phyloP scores from a whole-genome alignment of 352 stramenopile species.

The Globisporangium canariense region DNA sequence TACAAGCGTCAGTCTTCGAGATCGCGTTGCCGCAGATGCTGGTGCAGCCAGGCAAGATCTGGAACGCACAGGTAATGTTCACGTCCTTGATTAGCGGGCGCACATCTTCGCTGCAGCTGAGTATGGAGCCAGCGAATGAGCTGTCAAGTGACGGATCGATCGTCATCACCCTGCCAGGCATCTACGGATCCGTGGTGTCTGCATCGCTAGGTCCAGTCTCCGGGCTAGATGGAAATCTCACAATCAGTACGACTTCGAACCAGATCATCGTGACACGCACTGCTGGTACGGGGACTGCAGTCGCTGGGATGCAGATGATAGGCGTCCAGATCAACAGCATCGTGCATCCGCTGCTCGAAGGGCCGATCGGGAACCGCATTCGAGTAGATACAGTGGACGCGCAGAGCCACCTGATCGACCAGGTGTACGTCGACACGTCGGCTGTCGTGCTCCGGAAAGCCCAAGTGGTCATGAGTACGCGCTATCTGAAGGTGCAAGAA shows the following conservation, averaged over 20 bases:
- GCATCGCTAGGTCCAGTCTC: conserved; percentile 21
- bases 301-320: conserved; percentile 26
- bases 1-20: conserved; percentile 4
- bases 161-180: conserved; percentile 40
- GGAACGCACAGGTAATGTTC: conserved; percentile 21
- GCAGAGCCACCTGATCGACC: conserved; percentile 43
- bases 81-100: conserved; percentile 37
- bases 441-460: conserved; percentile 33
- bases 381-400: conserved; percentile 51
- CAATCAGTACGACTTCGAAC: conserved; percentile 20
- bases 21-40: conserved; percentile 16
- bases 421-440: conserved; percentile 39
- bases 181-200: conserved; percentile 33
- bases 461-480: conserved; percentile 31
- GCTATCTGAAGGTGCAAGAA: conserved; percentile 27
- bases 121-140: conserved; percentile 26
- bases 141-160: conserved; percentile 41
- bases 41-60: conserved; percentile 28
- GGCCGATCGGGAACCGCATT: conserved; percentile 37
- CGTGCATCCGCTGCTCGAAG: conserved; percentile 50
- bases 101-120: conserved; percentile 24
- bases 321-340: conserved; percentile 29
- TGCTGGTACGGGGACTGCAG: conserved; percentile 19
- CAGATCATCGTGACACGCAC: conserved; percentile 23
- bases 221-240: conserved; percentile 29